phyloP scores from a whole-genome alignment of 2,329 filamentous ascomycete species.

The Ceratocystis smalleyi region DNA sequence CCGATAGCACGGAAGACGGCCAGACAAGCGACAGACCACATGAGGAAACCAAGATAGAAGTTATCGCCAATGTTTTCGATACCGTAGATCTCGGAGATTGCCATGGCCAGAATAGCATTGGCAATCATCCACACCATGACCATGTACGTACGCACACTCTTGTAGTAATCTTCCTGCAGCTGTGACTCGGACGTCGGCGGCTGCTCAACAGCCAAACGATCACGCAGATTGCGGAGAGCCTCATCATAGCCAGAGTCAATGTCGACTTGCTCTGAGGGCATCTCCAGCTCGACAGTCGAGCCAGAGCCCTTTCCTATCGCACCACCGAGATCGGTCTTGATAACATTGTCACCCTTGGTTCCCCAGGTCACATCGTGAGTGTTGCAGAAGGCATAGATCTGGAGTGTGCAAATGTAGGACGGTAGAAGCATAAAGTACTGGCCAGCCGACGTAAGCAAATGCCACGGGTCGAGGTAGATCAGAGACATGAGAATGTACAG shows the following conservation, averaged over 20 bases:
- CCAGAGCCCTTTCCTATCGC: constrained; percentile 55
- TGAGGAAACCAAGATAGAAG: constrained; percentile 79
- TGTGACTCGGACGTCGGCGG: constrained; percentile 54
- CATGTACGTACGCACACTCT: constrained; percentile 93
- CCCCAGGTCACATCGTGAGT: constrained; percentile 98
- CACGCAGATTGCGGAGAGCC: constrained; percentile 85
- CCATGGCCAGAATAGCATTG: constrained; percentile 88
- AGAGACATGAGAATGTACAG: constrained; percentile 95
- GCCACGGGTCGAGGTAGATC: constrained; percentile 94
- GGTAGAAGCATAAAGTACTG: constrained; percentile 92
- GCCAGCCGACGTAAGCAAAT: constrained; percentile 83
- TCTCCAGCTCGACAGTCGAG: constrained; percentile 80
- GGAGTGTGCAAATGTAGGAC: constrained; percentile 87
- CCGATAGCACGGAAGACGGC: constrained; percentile 82
- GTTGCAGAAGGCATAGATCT: constrained; percentile 98
- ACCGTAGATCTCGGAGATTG: constrained; percentile 72
- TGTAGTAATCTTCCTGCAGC: constrained; percentile 96
- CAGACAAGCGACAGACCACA: constrained; percentile 77
- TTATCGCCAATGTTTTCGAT: constrained; percentile 59
- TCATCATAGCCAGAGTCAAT: constrained; percentile 97
- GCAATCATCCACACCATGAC: constrained; percentile 86
- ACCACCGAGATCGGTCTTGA: constrained; percentile 79
- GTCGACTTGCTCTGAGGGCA: constrained; percentile 94
- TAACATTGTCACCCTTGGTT: constrained; percentile 94
- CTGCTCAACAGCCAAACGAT: constrained; percentile 66